Base-by-base conservation (phyloP, 2,329 filamentous ascomycete genomes). In the Pseudogymnoascus sp. region DNA sequence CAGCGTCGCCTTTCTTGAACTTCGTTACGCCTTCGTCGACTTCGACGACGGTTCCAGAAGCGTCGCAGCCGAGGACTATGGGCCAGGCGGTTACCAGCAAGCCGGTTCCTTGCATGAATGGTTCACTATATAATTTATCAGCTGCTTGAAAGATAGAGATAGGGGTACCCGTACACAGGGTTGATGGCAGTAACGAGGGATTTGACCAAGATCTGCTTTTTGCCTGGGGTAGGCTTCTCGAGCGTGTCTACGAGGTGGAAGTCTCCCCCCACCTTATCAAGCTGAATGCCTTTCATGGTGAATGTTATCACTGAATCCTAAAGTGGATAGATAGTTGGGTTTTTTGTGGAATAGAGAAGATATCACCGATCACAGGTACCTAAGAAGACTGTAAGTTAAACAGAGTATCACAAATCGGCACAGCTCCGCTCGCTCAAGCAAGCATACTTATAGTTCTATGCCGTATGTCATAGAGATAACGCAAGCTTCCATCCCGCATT, bases 51-150 rank as follows among this genome's bases (percentile, higher is more conserved):
- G 71, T 59, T 5, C 73, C 75, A 1, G 68, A 69, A 8, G 69
- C 73, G 52, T 77, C 75, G 48, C 73, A 75, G 12, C 75, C 75
- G 0, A 76, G 65, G 12, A 77, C 69, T 1, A 73, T 73, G 0
- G 75, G 75, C 69, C 70, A 75, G 5, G 67, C 64, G 0, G 60
- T 65, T 8, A 76, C 64, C 2, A 77, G 66, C 0, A 72, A 37
- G 8, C 74, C 75, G 0, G 68, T 69, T 2, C 68, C 64, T 40
- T 72, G 72, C 67, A 76, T 74, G 45, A 74, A 67, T 0, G 64
- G 63, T 8, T 77, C 75, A 2, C 69, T 70, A 37, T 9, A 18
- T 3, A 3, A n/a, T 1, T 48, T 58, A 36, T 48, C 35, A 25
- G 2, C 69, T 73, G 5, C 15, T 13, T 48, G 25, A 15, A 29